Percentiles rank a stretch among this genome's conserved stretches.
phyloP scores from a whole-genome alignment of 169 alveolate genomes.

The Neospora caninum region DNA sequence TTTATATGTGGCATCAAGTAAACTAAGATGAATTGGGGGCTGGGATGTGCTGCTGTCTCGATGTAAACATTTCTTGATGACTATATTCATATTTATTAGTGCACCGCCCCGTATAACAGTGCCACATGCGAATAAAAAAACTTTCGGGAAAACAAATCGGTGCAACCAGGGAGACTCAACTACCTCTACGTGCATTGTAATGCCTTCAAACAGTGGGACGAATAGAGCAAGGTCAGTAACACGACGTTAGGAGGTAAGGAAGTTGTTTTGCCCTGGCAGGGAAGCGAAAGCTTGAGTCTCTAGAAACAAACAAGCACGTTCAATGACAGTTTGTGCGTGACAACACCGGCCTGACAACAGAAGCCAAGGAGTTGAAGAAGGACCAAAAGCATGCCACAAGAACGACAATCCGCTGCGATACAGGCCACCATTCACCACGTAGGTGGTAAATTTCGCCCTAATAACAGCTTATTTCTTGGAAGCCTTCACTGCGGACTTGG shows the following conservation, averaged over 20 bases:
- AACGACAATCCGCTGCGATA: neutral
- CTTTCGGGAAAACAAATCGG: too few species aligned
- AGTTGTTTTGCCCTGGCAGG: neutral
- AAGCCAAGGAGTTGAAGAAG: neutral
- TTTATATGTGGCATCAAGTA: too few species aligned
- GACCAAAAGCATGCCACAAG: neutral
- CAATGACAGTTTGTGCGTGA: neutral
- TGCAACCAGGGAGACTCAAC: too few species aligned
- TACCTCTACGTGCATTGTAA: too few species aligned
- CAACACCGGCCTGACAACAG: slow-evolving; percentile 8
- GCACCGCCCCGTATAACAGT: too few species aligned
- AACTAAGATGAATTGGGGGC: too few species aligned
- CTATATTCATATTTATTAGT: too few species aligned
- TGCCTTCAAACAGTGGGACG: too few species aligned
- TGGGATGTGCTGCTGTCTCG: too few species aligned
- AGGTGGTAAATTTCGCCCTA: neutral
- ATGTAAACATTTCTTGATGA: too few species aligned
- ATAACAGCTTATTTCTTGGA: slow-evolving; percentile 42
- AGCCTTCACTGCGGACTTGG: slow-evolving; percentile 78
- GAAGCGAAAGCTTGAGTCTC: neutral
- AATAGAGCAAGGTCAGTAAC: neutral
- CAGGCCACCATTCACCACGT: neutral
- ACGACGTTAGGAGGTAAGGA: neutral
- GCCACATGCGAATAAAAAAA: too few species aligned
- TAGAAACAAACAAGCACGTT: neutral